Evolutionary conservation across 1,139 yeast genomes (phyloP).

Genomic region (Candida sanyaensis): DNA sequence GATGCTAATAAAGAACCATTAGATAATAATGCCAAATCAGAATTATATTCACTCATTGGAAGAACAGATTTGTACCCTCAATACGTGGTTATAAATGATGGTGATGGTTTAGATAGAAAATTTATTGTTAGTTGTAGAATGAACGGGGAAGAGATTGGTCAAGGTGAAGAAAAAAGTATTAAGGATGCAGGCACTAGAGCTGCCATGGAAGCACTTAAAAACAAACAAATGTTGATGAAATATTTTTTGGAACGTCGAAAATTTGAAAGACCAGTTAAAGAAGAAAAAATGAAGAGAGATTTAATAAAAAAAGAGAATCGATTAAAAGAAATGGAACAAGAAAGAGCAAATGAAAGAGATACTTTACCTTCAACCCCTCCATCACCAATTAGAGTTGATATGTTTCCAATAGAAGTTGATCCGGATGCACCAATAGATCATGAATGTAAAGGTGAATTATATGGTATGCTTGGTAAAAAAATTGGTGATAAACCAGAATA

Average conservation of each 20-base stretch:
- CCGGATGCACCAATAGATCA: slow-evolving; percentile 27
- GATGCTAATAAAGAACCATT: slow-evolving; percentile 35
- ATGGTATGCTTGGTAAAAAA: slow-evolving; percentile 43
- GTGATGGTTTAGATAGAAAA: slow-evolving; percentile 52
- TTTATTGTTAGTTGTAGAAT: slow-evolving; percentile 70
- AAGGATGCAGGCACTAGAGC: slow-evolving; percentile 74
- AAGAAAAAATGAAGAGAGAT: slow-evolving; percentile 9
- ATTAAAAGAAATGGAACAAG: slow-evolving; percentile 9
- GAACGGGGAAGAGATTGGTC: slow-evolving; percentile 56
- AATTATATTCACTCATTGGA: slow-evolving; percentile 78
- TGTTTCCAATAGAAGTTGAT: slow-evolving; percentile 31
- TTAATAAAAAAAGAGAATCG: slow-evolving; percentile 7
- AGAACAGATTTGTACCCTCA: slow-evolving; percentile 67
- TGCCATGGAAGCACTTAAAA: slow-evolving; percentile 68
- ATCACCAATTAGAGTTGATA: slow-evolving; percentile 14
- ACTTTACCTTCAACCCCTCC: slow-evolving; percentile 9
- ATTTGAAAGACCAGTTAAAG: slow-evolving; percentile 44
- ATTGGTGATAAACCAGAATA: slow-evolving; percentile 46
- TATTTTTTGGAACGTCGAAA: slow-evolving; percentile 62
- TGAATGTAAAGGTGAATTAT: slow-evolving; percentile 44
- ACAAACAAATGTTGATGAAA: slow-evolving; percentile 61
- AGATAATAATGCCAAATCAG: slow-evolving; percentile 70
- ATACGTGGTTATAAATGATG: slow-evolving; percentile 56
- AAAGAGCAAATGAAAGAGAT: slow-evolving; percentile 22
- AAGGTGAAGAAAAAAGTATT: slow-evolving; percentile 58